Conservation (phyloP, 192 early-diverging fungal species). For the Globomyces pollinis-pini region DNA sequence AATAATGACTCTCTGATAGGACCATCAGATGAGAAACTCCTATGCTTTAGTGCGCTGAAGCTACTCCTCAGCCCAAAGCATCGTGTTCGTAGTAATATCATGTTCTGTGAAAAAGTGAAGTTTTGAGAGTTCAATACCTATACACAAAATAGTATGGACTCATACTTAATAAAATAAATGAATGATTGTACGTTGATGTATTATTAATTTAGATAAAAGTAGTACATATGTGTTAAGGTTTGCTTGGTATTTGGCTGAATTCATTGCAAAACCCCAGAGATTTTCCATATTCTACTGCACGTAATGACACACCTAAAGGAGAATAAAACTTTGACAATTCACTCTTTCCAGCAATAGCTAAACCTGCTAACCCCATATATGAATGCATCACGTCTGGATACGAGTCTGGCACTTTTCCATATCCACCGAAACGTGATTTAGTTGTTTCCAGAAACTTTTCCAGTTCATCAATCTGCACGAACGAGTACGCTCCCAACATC, state of each 20-base stretch:
- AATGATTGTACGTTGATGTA: too few relatives aligned
- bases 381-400: slow-evolving; percentile 72
- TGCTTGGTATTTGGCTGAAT: not conserved
- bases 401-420: slow-evolving; percentile 48
- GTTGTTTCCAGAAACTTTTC: slow-evolving; percentile 55
- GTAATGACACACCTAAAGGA: not conserved
- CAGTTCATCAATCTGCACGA: slow-evolving; percentile 49
- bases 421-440: slow-evolving; percentile 51
- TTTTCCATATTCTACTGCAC: not conserved
- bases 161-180: too few relatives aligned
- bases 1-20: too few relatives aligned
- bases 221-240: too few relatives aligned
- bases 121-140: too few relatives aligned
- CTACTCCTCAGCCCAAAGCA: too few relatives aligned
- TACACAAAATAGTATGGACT: too few relatives aligned
- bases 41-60: too few relatives aligned
- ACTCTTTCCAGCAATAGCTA: slow-evolving; percentile 34
- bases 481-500: slow-evolving; percentile 51
- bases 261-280: not conserved
- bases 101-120: too few relatives aligned
- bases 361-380: slow-evolving; percentile 70
- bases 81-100: too few relatives aligned
- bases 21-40: too few relatives aligned
- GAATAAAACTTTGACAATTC: not conserved
- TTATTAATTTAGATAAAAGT: too few relatives aligned